Evolutionary conservation across 768 basidiomycete genomes (phyloP), one percentile per base, ranked within the genome.

Genomic region (Russula dissimulans): DNA sequence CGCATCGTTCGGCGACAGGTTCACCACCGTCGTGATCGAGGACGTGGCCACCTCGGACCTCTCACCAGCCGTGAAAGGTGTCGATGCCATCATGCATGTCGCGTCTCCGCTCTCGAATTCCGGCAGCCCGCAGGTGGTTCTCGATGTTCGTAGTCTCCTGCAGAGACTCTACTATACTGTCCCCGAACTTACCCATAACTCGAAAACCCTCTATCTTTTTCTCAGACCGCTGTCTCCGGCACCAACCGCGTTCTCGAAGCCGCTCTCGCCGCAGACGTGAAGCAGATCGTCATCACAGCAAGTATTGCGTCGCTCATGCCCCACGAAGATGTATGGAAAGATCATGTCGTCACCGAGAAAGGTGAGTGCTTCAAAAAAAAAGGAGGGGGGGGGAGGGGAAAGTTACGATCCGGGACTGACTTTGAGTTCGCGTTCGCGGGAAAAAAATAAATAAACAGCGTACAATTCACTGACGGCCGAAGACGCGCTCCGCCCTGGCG

Each of bases 401-500:
- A 26, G 22, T 26, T 26, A 26, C 22, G 22, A 26, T 26, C 22
- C 22, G 22, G 22, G 22, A 26, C 22, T 26, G 22, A 26, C 22
- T 26, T 26, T 2, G 2, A 26, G 22, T 26, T 26, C 22, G 22
- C 22, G 22, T 26, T 26, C 22, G 22, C 22, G 22, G 22, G 22
- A 26, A 26, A 26, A 1, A 26, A 26, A 26, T n/a, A n/a, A 26
- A 26, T 26, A 4, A 41, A 22, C 26, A 76, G 77, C 73, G 39
- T 76, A 74, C 75, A 71, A 69, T 41, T 59, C 67, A 1, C 64
- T 66, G 7, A 72, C 72, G 6, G 62, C 60, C 34, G 71, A 75
- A 48, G 66, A 71, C 26, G 71, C 72, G 12, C 53, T 76, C 5
- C 54, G 43, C 5, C 66, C 63, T 3, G 62, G 61, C 43, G 54